Evolutionary conservation across 306 rosid species (phyloP).

Genomic region (Vigna unguiculata): DNA sequence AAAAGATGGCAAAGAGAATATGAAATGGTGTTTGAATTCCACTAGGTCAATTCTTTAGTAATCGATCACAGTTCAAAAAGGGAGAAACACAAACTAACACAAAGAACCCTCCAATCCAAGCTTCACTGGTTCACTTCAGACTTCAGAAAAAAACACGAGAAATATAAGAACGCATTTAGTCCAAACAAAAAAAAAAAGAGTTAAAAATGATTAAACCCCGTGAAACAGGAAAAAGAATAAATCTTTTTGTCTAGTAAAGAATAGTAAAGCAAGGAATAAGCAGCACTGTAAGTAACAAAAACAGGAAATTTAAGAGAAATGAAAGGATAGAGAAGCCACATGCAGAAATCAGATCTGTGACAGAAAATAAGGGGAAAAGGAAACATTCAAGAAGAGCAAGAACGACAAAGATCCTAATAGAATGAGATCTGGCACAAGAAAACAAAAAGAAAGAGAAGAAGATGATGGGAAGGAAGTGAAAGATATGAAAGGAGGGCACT

Average conservation of each 20-base stretch:
- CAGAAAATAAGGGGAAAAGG: background rate
- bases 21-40: conserved; percentile 12
- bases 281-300: background rate
- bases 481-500: background rate
- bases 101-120: background rate
- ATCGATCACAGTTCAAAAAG: conserved; percentile 28
- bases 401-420: background rate
- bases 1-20: background rate
- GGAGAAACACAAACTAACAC: background rate
- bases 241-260: background rate
- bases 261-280: background rate
- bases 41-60: conserved; percentile 41
- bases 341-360: conserved; percentile 42
- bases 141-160: conserved; percentile 8
- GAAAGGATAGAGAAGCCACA: background rate
- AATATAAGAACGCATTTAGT: conserved; percentile 10
- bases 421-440: conserved; percentile 5
- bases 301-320: background rate
- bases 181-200: background rate
- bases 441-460: background rate
- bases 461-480: background rate
- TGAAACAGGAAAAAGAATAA: conserved; percentile 14
- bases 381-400: conserved; percentile 6
- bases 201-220: conserved; percentile 8
- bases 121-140: background rate